Evolutionary conservation across 352 stramenopile genomes (phyloP).

Genomic region (Phytophthora citrophthora): DNA sequence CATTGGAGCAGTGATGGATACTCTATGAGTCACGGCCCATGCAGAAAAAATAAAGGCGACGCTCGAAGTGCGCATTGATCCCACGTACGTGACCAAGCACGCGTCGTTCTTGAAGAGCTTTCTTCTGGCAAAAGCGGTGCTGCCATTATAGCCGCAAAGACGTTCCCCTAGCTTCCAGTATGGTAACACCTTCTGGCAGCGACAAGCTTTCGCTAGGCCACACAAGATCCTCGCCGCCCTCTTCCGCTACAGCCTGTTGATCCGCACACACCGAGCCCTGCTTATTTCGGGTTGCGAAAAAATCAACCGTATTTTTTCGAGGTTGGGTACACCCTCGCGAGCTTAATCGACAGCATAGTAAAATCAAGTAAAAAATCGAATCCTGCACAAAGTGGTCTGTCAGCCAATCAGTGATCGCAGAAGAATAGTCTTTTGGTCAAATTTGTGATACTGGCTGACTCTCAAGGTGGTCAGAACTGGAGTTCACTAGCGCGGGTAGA

Average conservation of each 20-base stretch:
- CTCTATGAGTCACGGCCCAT: constrained; percentile 14
- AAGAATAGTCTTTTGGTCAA: too few species aligned
- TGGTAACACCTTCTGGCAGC: constrained; percentile 19
- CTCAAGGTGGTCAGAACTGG: too few species aligned
- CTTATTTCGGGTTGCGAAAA: constrained; percentile 27
- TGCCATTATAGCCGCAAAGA: constrained; percentile 7
- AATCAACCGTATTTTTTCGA: too few species aligned
- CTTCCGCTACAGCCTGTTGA: constrained; percentile 30
- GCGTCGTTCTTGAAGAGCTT: not conserved
- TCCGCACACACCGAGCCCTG: constrained; percentile 13
- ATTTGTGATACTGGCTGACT: too few species aligned
- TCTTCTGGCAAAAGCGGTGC: not conserved
- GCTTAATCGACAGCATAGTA: too few species aligned
- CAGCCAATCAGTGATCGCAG: too few species aligned
- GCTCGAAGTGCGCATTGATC: not conserved
- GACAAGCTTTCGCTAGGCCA: constrained; percentile 8
- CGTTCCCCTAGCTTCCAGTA: constrained; percentile 14
- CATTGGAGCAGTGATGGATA: constrained; percentile 10
- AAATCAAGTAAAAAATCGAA: too few species aligned
- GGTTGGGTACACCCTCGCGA: too few species aligned
- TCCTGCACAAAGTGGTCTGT: too few species aligned
- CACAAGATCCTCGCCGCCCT: constrained; percentile 9
- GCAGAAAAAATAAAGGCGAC: constrained; percentile 2
- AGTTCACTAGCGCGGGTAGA: constrained; percentile 16
- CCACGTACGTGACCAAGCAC: constrained; percentile 1